phyloP scores from a whole-genome alignment of 192 early-diverging fungal genomes.

The Gigaspora rosea region DNA sequence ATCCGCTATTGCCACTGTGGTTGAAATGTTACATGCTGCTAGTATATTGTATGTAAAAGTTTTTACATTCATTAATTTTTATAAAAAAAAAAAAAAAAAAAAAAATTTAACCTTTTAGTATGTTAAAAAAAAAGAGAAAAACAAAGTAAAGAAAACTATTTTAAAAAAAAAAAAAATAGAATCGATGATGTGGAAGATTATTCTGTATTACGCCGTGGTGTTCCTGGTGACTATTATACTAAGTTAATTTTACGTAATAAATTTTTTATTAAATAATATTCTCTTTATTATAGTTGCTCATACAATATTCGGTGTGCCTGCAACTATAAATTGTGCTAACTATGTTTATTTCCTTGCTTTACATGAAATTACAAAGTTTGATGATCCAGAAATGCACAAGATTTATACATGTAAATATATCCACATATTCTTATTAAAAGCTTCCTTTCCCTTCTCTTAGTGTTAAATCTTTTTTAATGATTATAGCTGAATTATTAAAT shows the following conservation, averaged over 20 bases:
- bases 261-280: too few species aligned
- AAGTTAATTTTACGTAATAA: not conserved
- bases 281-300: constrained; percentile 73
- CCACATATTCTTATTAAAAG: not conserved
- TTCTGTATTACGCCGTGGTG: constrained; percentile 84
- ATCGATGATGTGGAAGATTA: constrained; percentile 98
- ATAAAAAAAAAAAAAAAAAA: not conserved
- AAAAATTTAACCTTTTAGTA: not conserved
- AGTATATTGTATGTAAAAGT: constrained; percentile 72
- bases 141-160: too few species aligned
- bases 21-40: constrained; percentile 95
- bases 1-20: constrained; percentile 72
- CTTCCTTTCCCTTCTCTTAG: not conserved
- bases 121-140: too few species aligned
- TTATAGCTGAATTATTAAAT: constrained; percentile 80
- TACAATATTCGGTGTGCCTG: constrained; percentile 90
- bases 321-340: constrained; percentile 96
- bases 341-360: constrained; percentile 96
- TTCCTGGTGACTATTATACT: constrained; percentile 50
- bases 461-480: constrained; percentile 5
- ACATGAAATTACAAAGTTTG: constrained; percentile 68
- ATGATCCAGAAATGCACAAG: constrained; percentile 66
- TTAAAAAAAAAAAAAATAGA: constrained; percentile 49
- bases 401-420: constrained; percentile 73
- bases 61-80: not conserved